Evolutionary conservation across 2,329 filamentous ascomycete genomes (phyloP).

Genomic region (Fusarium chlamydosporum): DNA sequence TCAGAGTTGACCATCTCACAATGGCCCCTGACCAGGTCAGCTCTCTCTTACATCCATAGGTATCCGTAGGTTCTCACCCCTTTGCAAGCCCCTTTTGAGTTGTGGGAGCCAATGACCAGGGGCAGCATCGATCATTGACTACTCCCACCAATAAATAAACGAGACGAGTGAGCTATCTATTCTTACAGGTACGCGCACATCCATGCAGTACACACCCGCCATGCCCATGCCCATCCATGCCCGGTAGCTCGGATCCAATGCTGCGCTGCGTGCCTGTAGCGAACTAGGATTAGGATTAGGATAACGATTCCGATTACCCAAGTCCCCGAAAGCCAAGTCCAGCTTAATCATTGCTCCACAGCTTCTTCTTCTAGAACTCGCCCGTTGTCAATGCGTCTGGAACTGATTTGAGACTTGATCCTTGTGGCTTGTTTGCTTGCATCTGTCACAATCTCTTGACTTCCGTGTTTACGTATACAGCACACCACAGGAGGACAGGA

Average conservation of each 20-base stretch:
- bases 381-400: slow-evolving; percentile 34
- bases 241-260: slow-evolving; percentile 45
- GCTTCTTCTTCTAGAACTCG: slow-evolving; percentile 43
- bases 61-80: slow-evolving; percentile 1
- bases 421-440: slow-evolving; percentile 10
- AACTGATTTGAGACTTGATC: slow-evolving; percentile 11
- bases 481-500: no score
- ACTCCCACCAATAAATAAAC: slow-evolving; percentile 45
- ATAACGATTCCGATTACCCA: slow-evolving; percentile 30
- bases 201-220: slow-evolving; percentile 29
- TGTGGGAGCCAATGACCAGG: slow-evolving; percentile 26
- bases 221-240: slow-evolving; percentile 40
- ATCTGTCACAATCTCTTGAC: neutral
- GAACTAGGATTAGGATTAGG: slow-evolving; percentile 32
- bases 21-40: slow-evolving; percentile 24
- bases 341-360: slow-evolving; percentile 35
- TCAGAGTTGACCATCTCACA: slow-evolving; percentile 34
- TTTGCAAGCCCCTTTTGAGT: slow-evolving; percentile 35
- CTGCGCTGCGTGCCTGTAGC: slow-evolving; percentile 32
- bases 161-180: slow-evolving; percentile 34
- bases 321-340: slow-evolving; percentile 43
- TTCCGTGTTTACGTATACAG: neutral
- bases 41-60: neutral
- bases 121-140: slow-evolving; percentile 32
- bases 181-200: slow-evolving; percentile 22